These are phyloP conservation scores for Boletellus ananiceps DNA, from an alignment of 768 basidiomycete species.

Conservation along the genomic window DNA sequence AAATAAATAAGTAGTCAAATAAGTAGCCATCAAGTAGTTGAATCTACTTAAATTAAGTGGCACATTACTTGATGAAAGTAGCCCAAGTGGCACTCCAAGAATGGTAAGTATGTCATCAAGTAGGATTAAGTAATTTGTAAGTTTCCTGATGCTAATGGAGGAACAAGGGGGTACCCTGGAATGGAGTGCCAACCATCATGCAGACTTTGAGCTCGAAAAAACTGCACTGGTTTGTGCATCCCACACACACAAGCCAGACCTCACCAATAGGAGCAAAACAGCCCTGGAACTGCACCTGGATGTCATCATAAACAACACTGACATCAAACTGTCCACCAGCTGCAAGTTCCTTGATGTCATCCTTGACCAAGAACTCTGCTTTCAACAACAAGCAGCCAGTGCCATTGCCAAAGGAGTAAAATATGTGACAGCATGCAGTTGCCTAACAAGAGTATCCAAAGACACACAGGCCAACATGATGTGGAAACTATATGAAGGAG, in stretches of 20 bases:
- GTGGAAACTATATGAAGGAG: not conserved
- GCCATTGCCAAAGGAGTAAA: conserved; percentile 1
- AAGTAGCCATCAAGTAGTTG: too few species aligned
- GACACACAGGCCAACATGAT: conserved; percentile 17
- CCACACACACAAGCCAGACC: rapidly evolving
- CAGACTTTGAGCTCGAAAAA: conserved; percentile 1
- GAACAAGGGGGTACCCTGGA: not conserved
- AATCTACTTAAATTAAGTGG: too few species aligned
- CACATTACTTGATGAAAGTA: too few species aligned
- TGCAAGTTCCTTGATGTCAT: conserved; percentile 31
- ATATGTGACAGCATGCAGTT: not conserved
- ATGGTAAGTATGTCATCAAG: too few species aligned
- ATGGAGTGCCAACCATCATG: too few species aligned
- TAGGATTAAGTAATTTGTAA: too few species aligned
- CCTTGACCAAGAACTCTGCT: conserved; percentile 28
- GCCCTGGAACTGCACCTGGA: too few species aligned
- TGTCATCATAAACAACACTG: not conserved
- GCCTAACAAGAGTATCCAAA: not conserved
- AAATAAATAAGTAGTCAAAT: too few species aligned
- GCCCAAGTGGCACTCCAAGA: too few species aligned
- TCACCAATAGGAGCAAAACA: not conserved
- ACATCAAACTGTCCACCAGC: conserved; percentile 13
- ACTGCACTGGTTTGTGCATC: not conserved
- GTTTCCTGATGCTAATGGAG: too few species aligned
- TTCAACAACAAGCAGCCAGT: conserved; percentile 16